Percentiles rank a stretch among this genome's conserved stretches.
These are phyloP conservation scores for Eremochloa ophiuroides DNA, from an alignment of 176 grass and related monocot species.

Conservation along the genomic window DNA sequence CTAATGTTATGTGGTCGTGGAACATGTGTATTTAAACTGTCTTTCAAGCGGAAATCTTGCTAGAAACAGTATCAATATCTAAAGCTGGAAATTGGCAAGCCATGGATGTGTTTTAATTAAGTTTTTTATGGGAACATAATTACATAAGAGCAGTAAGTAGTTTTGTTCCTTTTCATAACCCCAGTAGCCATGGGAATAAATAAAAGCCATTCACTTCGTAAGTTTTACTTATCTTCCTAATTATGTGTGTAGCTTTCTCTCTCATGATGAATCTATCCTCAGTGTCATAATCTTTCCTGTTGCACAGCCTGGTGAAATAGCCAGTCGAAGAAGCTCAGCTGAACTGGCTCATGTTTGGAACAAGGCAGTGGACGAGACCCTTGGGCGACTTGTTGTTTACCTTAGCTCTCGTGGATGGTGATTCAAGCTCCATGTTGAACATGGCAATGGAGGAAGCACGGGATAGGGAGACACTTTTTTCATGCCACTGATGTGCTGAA, in stretches of 20 bases:
- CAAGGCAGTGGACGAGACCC: slow-evolving; percentile 52
- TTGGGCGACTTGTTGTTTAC: slow-evolving; percentile 46
- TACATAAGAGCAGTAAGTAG: background rate
- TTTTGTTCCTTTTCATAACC: background rate
- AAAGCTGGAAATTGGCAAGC: background rate
- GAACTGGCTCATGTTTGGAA: slow-evolving; percentile 50
- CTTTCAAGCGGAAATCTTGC: background rate
- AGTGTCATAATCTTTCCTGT: background rate
- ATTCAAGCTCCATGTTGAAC: slow-evolving; percentile 13
- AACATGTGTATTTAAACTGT: background rate
- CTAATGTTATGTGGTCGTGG: background rate
- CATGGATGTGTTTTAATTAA: background rate
- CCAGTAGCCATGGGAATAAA: background rate
- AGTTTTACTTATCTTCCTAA: background rate
- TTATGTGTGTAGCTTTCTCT: background rate
- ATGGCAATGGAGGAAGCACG: background rate
- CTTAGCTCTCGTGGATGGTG: slow-evolving; percentile 62
- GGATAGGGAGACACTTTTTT: background rate
- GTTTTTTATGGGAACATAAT: background rate
- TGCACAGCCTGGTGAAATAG: slow-evolving; percentile 23
- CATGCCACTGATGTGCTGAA: slow-evolving; percentile 1
- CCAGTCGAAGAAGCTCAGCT: background rate
- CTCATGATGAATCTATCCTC: background rate
- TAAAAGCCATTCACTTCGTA: background rate
- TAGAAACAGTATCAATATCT: background rate